Conservation (phyloP, 345 rosid genomes). For the Mangifera indica region DNA sequence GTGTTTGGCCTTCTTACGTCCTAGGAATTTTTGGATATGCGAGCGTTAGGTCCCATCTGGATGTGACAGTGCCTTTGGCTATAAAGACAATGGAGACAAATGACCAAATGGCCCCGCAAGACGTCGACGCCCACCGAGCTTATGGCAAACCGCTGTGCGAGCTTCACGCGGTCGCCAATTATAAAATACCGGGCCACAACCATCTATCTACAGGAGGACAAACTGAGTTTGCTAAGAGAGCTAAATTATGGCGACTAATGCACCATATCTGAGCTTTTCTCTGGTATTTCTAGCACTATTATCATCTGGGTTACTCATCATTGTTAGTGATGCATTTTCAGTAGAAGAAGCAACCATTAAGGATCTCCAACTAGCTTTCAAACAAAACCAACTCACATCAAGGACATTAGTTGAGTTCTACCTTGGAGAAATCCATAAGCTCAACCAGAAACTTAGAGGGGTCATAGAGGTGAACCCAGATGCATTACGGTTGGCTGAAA, state of each 20-base stretch:
- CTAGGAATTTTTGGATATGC: too few species aligned
- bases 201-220: too few species aligned
- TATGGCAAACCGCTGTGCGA: too few species aligned
- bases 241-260: not conserved
- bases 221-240: too few species aligned
- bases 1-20: too few species aligned
- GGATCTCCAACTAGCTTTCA: conserved; percentile 45
- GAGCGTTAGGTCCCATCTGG: too few species aligned
- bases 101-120: too few species aligned
- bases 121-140: too few species aligned
- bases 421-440: not conserved
- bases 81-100: too few species aligned
- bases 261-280: not conserved
- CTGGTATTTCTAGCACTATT: conserved; percentile 9
- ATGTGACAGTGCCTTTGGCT: too few species aligned
- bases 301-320: conserved; percentile 10
- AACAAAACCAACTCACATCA: conserved; percentile 30
- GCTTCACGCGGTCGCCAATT: too few species aligned
- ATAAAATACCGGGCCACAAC: too few species aligned
- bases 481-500: conserved; percentile 3
- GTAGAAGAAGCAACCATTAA: conserved; percentile 44
- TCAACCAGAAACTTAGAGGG: conserved; percentile 1
- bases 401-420: not conserved
- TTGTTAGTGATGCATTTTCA: conserved; percentile 19
- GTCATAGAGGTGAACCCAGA: conserved; percentile 16